phyloP scores from a whole-genome alignment of 1,284 basidiomycete species.

The Coniferiporia weirii region DNA sequence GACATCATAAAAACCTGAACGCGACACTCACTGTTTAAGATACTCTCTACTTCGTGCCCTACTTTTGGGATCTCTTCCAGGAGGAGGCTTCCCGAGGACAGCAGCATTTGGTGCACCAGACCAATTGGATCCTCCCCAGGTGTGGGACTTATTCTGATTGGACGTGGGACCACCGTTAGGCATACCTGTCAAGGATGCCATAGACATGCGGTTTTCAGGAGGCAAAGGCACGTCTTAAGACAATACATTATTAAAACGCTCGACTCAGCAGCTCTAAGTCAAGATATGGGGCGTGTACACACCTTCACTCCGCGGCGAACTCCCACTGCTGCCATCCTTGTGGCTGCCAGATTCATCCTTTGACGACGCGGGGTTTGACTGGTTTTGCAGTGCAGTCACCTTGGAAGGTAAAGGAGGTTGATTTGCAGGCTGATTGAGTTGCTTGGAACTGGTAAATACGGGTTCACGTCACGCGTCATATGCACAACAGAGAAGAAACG shows the following conservation, averaged over 20 bases:
- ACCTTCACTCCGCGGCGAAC: constrained; percentile 81
- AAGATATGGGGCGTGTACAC: constrained; percentile 7
- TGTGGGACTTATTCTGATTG: constrained; percentile 44
- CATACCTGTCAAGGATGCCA: constrained; percentile 22
- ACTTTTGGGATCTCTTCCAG: constrained; percentile 86
- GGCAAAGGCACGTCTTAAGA: constrained; percentile 66
- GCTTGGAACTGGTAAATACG: constrained; percentile 61
- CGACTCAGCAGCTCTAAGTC: constrained; percentile 19
- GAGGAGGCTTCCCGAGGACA: constrained; percentile 63
- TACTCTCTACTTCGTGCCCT: constrained; percentile 94
- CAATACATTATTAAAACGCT: constrained; percentile 12
- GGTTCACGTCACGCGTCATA: constrained; percentile 16
- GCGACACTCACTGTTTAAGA: constrained; percentile 79
- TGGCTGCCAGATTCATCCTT: constrained; percentile 67
- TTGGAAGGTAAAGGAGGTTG: constrained; percentile 56
- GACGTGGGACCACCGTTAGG: constrained; percentile 48
- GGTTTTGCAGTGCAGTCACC: constrained; percentile 51
- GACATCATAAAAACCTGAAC: constrained; percentile 16
- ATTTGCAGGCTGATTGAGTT: constrained; percentile 54
- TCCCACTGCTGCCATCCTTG: constrained; percentile 71
- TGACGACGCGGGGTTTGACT: constrained; percentile 42
- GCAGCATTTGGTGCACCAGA: constrained; percentile 37
- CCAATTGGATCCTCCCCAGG: constrained; percentile 53
- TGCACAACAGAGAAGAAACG: constrained; percentile 19
- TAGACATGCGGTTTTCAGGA: constrained; percentile 49